Evolutionary conservation across 2,329 filamentous ascomycete genomes (phyloP), one percentile per base, ranked within the genome.

Genomic region (Cryphonectria parasitica): DNA sequence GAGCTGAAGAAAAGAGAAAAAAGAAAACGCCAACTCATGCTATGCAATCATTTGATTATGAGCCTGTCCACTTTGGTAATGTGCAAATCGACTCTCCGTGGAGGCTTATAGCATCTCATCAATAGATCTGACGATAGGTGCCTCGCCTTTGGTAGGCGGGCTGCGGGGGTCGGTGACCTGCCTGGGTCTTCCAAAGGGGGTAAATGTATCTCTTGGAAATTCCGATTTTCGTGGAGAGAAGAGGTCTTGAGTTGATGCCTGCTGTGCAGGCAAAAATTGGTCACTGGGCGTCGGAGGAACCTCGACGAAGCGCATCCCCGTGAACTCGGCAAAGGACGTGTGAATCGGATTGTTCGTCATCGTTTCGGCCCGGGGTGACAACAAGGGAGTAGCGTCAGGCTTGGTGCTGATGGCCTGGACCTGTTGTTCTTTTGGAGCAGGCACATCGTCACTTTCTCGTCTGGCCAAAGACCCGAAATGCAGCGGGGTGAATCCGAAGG

Each of bases 51-150:
- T 36, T 39, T 66, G 64, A 63, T 66, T 70, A 62, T 68, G 28
- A 43, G 64, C n/a, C 52, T 60, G 70, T 36, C 60, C 31, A 17
- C 70, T 43, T 64, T 28, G 64, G 13, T 67, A 45, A 13, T n/a
- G 36, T 36, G 58, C 58, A 41, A 8, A 22, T 52, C 6, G 25
- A 62, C n/a, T 49, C 31, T 45, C 28, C 7, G 13, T 39, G 36
- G 10, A 49, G 36, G 36, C 84, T 85, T 11, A 94, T 80, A 95
- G 83, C 66, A 94, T 84, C 76, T 94, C 92, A 78, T 93, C 91
- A 76, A 95, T 95, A 71, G 91, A 94, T 69, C 92, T 86, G 66
- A 90, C 89, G 72, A 95, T 94, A 3, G 92, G 91, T 70, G 89
- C 89, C 78, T 92, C 91, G 54, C 92, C 92, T 76, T 88, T 89